Conservation (phyloP, 768 basidiomycete genomes). For the Suillus clintonianus region DNA sequence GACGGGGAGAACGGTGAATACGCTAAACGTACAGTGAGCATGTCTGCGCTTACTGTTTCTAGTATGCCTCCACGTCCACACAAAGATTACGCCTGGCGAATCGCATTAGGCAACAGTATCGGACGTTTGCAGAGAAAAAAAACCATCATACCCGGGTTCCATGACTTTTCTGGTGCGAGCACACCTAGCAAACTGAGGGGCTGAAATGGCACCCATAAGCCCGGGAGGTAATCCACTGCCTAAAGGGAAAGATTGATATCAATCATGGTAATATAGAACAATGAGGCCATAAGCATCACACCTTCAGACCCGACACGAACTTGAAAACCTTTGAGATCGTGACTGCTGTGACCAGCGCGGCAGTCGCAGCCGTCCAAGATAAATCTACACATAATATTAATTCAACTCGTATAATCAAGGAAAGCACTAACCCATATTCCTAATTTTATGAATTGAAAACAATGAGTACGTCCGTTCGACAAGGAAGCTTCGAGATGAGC, state of each 20-base stretch:
- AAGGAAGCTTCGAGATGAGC: background rate
- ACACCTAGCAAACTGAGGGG: slow-evolving; percentile 13
- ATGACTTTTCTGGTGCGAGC: slow-evolving; percentile 17
- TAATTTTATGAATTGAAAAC: background rate
- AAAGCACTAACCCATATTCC: background rate
- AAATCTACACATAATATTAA: background rate
- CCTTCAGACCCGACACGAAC: slow-evolving; percentile 15
- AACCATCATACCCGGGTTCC: slow-evolving; percentile 19
- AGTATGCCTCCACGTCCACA: slow-evolving; percentile 25
- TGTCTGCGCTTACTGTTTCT: slow-evolving; percentile 12
- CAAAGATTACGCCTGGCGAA: slow-evolving; percentile 15
- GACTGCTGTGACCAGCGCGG: slow-evolving; percentile 4
- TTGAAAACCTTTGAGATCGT: slow-evolving; percentile 17
- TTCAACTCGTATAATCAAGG: background rate
- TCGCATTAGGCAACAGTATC: background rate
- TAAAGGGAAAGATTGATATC: background rate
- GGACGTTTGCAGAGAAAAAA: too few species aligned
- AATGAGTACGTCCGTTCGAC: background rate
- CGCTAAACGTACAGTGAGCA: background rate
- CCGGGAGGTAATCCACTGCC: slow-evolving; percentile 19
- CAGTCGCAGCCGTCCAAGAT: slow-evolving; percentile 10
- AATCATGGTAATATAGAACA: background rate
- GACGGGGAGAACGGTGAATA: background rate
- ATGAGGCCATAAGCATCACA: slow-evolving; percentile 4
- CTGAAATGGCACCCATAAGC: slow-evolving; percentile 21